Base-by-base conservation (phyloP, 1,139 yeast species). In the Meyerozyma smithsonii region DNA sequence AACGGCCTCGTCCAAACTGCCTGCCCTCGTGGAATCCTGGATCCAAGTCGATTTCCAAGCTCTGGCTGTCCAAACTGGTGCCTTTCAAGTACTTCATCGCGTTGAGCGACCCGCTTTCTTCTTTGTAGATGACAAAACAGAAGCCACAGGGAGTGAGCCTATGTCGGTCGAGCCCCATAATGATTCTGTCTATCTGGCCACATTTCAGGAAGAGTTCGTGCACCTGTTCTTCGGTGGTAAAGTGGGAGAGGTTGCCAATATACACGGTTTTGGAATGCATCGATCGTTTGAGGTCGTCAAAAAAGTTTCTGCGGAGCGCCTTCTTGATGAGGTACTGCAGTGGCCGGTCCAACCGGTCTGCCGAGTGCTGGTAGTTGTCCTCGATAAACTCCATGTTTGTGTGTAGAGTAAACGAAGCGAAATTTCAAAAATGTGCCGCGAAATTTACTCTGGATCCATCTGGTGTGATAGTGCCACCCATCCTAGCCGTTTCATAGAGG, bases 21-120 rank as follows among this genome's bases (percentile, higher is more conserved):
- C 98, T 72, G 1, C 97, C 97, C 52, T 90, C 97, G 48, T 76
- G 77, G 58, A 90, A 90, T 0, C 98, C 98, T 0, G 97, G 96
- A 56, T 90, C 98, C 51, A 92, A 68, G 61, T 90, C 98, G 37
- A 90, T 84, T 36, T 85, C 81, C 49, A 90, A 74, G 21, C 71
- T 69, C 45, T 87, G 80, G 39, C 90, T 94, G 56, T 90, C 96
- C 37, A 90, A 71, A 52, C 80, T 82, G 0, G 96, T 88, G 37
- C 81, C 82, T 46, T 85, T 81, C 42, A 92, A 67, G 56, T 80
- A 90, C 55, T 88, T 84, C 55, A 90, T 78, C 5, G 96, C 86
- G 48, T 84, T 79, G 35, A 88, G 66, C 0, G 96, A 88, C 38
- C 86, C 89, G 36, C 72, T 72, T 41, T 81, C 81, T 10, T 69